Base-by-base conservation (phyloP, 2,329 filamentous ascomycete species). In the Aspergillus tanneri region DNA sequence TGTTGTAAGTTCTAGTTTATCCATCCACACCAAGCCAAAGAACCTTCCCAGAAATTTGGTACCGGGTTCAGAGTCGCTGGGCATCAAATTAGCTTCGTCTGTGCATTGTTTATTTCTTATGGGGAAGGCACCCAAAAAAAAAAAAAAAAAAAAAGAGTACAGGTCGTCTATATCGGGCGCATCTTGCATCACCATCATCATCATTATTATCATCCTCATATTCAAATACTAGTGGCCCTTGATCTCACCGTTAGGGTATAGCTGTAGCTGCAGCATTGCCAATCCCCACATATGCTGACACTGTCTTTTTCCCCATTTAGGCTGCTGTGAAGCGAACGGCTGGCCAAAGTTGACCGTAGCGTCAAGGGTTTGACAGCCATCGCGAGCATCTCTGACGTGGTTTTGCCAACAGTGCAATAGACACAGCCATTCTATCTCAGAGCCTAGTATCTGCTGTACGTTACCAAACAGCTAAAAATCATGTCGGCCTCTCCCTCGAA, bases 401-500 rank as follows among this genome's bases (percentile, higher is more conserved):
- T 69, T 43, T 68, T 70, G 65, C 65, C 67, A 72, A 50, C 68
- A 68, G 66, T 66, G 60, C 65, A 63, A 56, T 61, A 57, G 58
- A 64, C 64, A 55, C 62, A 59, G 57, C 53, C 39, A 9, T 64
- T 61, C 46, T 53, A 54, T 64, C 64, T 64, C 62, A 63, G 68
- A 65, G 25, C 59, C 57, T 52, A 59, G 56, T 65, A 65, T 58
- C 64, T 60, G 63, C 65, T 62, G 58, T 61, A 59, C 60, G 52
- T 62, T 61, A 57, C 59, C 59, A 62, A 64, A 65, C 59, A 68
- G 63, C 66, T 71, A 88, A 90, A 93, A 79, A 84, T 81, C 77
- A 87, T 96, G 91, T 95, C 90, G 83, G 90, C 87, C 83, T 90
- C 90, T 81, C 89, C 90, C 80, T 85, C 88, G 69, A 93, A 95